Conservation (phyloP, 176 grass and related monocot genomes). For the Zea mays region DNA sequence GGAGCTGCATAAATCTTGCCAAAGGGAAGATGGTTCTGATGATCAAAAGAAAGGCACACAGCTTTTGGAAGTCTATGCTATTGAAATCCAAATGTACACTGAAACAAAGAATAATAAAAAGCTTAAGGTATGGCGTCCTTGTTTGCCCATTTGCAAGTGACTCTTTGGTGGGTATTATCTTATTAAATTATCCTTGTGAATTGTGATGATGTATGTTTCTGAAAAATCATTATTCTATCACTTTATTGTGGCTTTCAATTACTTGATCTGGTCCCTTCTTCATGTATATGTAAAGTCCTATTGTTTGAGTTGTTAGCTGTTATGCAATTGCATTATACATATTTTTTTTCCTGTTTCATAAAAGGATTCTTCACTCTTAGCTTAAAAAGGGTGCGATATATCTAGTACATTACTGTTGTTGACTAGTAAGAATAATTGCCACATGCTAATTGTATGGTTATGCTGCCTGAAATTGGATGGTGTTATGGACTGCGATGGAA, state of each 20-base stretch:
- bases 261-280: neutral
- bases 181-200: neutral
- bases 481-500: no score
- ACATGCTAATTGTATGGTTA: neutral
- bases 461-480: neutral
- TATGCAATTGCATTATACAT: neutral
- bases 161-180: constrained; percentile 13
- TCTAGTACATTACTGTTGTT: neutral
- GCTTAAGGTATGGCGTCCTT: constrained; percentile 62
- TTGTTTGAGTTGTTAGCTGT: neutral
- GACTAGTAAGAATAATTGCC: neutral
- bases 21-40: constrained; percentile 96
- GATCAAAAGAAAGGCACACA: constrained; percentile 99
- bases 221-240: neutral
- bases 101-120: constrained; percentile 99
- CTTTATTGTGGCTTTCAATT: neutral
- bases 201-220: neutral
- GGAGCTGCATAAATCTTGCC: constrained; percentile 93
- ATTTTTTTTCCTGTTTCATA: neutral
- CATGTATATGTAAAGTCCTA: neutral
- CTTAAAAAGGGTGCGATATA: neutral
- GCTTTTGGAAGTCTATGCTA: constrained; percentile 99
- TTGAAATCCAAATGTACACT: constrained; percentile 99
- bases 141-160: neutral
- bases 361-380: constrained; percentile 5